phyloP scores from a whole-genome alignment of 495 filamentous ascomycete genomes.

The Sphaerosporella brunnea region DNA sequence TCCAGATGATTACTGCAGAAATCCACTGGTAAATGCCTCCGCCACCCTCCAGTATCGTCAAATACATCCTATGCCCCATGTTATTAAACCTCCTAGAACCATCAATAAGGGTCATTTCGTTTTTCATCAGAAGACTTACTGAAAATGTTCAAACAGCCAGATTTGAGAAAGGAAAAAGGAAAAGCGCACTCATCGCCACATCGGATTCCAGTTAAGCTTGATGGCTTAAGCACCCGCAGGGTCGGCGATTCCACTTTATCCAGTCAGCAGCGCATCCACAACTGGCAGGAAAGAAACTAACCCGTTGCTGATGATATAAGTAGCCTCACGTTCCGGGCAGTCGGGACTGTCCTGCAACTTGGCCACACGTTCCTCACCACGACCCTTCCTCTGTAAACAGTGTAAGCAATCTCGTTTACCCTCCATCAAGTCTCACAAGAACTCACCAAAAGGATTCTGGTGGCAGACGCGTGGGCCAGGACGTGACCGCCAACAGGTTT shows the following conservation, averaged over 20 bases:
- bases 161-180: no score
- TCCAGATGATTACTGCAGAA: no score
- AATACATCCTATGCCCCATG: no score
- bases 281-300: neutral
- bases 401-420: neutral
- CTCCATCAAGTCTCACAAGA: neutral
- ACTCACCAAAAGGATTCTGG: constrained; percentile 43
- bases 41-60: no score
- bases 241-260: constrained; percentile 2
- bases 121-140: no score
- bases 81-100: no score
- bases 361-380: constrained; percentile 62
- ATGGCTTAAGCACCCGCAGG: neutral
- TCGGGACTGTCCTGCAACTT: constrained; percentile 63
- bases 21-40: no score
- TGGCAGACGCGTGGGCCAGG: constrained; percentile 61
- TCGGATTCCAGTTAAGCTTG: no score
- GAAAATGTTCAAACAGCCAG: no score
- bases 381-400: constrained; percentile 40
- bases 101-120: no score
- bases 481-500: constrained; percentile 37
- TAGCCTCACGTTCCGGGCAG: constrained; percentile 59
- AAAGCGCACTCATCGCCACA: no score
- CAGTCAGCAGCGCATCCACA: neutral
- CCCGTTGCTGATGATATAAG: constrained; percentile 61